Conservation (phyloP, 1,284 basidiomycete species). For the Moesziomyces aphidis region DNA sequence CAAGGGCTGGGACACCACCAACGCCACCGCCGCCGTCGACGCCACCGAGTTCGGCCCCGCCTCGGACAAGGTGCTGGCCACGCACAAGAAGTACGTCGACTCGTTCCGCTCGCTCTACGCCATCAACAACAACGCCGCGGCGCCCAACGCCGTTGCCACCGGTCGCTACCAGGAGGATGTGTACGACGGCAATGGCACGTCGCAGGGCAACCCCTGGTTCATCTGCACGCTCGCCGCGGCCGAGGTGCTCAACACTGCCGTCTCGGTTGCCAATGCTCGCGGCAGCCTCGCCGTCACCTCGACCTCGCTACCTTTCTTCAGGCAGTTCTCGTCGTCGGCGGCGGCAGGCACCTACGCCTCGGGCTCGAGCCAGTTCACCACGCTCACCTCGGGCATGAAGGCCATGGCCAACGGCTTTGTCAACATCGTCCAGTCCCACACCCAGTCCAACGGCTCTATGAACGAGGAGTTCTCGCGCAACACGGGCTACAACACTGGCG, state of each 20-base stretch:
- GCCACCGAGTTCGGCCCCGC: constrained; percentile 38
- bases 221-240: constrained; percentile 50
- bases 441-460: constrained; percentile 47
- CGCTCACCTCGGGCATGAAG: constrained; percentile 37
- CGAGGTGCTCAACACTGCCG: constrained; percentile 51
- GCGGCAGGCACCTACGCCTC: constrained; percentile 26
- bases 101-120: constrained; percentile 46
- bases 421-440: constrained; percentile 41
- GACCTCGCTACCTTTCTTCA: constrained; percentile 45
- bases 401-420: constrained; percentile 49
- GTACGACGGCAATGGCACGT: constrained; percentile 39
- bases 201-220: constrained; percentile 57
- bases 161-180: constrained; percentile 47
- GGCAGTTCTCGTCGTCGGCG: constrained; percentile 36
- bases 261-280: constrained; percentile 18
- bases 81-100: constrained; percentile 52
- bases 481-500: constrained; percentile 50
- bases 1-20: constrained; percentile 45
- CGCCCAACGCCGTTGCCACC: constrained; percentile 37
- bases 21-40: constrained; percentile 21
- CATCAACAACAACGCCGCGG: constrained; percentile 45
- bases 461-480: constrained; percentile 50
- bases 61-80: constrained; percentile 48
- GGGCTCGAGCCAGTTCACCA: constrained; percentile 18
- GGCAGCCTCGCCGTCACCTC: constrained; percentile 31